A percentile compares a stretch with the other conserved stretches of the same genome.
Evolutionary conservation across 768 basidiomycete species (phyloP).

Genomic region (Symmetrospora coprosmae): DNA sequence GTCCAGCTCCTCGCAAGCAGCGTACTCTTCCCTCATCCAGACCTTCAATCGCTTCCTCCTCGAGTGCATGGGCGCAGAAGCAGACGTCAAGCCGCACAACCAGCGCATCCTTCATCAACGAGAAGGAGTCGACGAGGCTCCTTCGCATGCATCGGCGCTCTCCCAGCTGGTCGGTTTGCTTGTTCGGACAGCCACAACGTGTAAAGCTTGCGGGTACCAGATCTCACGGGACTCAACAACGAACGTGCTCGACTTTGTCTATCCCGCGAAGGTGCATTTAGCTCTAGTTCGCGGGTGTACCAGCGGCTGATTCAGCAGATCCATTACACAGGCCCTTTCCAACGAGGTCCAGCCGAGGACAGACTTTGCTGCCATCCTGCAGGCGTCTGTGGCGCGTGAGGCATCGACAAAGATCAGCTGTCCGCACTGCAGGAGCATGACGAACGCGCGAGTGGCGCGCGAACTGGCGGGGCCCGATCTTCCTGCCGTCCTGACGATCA

Average conservation of each 20-base stretch:
- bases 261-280: constrained; percentile 60
- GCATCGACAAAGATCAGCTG: constrained; percentile 77
- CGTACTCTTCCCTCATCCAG: constrained; percentile 76
- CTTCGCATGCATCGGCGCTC: constrained; percentile 55
- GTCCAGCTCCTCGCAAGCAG: constrained; percentile 43
- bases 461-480: constrained; percentile 45
- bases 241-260: constrained; percentile 70
- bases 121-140: too few species aligned
- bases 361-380: constrained; percentile 56
- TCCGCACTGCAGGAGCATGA: constrained; percentile 61
- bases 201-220: constrained; percentile 56
- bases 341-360: constrained; percentile 37
- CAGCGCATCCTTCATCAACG: constrained; percentile 30
- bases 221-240: constrained; percentile 63
- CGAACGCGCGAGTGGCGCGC: constrained; percentile 56
- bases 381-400: constrained; percentile 62
- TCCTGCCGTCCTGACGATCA: constrained; percentile 72
- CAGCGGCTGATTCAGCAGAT: neutral
- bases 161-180: constrained; percentile 74
- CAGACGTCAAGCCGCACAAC: constrained; percentile 43
- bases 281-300: neutral
- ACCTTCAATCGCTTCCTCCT: constrained; percentile 86
- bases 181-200: constrained; percentile 59
- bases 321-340: constrained; percentile 31
- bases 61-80: constrained; percentile 58